phyloP scores from a whole-genome alignment of 495 filamentous ascomycete genomes.

The Bryoglossum gracile region DNA sequence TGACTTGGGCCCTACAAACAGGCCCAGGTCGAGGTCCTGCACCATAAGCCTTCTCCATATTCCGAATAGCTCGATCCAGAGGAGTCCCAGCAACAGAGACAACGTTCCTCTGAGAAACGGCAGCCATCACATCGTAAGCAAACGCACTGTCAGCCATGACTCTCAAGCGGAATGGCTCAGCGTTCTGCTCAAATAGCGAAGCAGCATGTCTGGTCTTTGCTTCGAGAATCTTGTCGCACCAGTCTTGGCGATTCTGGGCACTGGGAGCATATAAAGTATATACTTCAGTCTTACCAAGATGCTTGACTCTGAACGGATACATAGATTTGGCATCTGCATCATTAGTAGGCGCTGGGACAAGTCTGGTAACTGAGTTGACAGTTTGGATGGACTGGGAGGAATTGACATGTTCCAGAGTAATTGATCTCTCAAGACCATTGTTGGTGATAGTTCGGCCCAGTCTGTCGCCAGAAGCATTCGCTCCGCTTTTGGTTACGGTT shows the following conservation, averaged over 20 bases:
- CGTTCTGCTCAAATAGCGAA: constrained; percentile 83
- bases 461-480: constrained; percentile 35
- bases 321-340: constrained; percentile 68
- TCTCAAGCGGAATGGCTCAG: constrained; percentile 87
- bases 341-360: constrained; percentile 37
- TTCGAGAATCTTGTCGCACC: constrained; percentile 89
- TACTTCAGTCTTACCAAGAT: constrained; percentile 75
- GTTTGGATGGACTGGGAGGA: constrained; percentile 41
- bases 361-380: constrained; percentile 38
- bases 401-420: constrained; percentile 55
- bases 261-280: constrained; percentile 83
- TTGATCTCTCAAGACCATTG: constrained; percentile 44
- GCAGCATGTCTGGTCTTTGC: constrained; percentile 91
- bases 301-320: constrained; percentile 93
- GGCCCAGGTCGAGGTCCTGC: constrained; percentile 59
- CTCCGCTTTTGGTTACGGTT: constrained; percentile 44
- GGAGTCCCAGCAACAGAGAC: constrained; percentile 78
- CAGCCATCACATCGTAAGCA: constrained; percentile 59
- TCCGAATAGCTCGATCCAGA: constrained; percentile 80
- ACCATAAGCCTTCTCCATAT: constrained; percentile 72
- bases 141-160: constrained; percentile 93
- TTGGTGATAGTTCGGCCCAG: constrained; percentile 20
- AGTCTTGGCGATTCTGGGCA: constrained; percentile 67
- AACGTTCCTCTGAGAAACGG: constrained; percentile 9
- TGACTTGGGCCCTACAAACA: constrained; percentile 75